Evolutionary conservation across 2,329 filamentous ascomycete genomes (phyloP).

Genomic region (Leptosphaerulina australis): DNA sequence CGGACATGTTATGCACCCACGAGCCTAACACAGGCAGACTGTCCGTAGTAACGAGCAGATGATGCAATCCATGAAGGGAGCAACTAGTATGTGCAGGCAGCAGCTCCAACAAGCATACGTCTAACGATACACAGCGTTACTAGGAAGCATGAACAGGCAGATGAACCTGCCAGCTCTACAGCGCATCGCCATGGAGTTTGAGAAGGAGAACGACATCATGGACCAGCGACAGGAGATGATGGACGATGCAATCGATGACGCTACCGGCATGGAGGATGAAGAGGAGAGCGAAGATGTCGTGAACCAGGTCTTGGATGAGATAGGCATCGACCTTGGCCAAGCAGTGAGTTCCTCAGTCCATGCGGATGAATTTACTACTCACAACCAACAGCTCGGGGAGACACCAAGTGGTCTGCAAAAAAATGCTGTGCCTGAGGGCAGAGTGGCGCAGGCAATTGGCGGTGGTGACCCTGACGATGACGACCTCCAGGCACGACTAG

Average conservation of each 20-base stretch:
- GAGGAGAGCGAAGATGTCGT: slow-evolving; percentile 97
- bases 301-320: slow-evolving; percentile 94
- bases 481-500: slow-evolving; percentile 89
- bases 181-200: slow-evolving; percentile 98
- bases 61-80: slow-evolving; percentile 99
- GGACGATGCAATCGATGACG: slow-evolving; percentile 98
- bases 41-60: slow-evolving; percentile 99
- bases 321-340: slow-evolving; percentile 90
- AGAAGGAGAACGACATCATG: slow-evolving; percentile 99
- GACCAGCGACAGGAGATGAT: slow-evolving; percentile 99
- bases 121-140: slow-evolving; percentile 61
- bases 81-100: slow-evolving; percentile 60
- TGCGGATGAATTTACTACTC: slow-evolving; percentile 14
- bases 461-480: slow-evolving; percentile 84
- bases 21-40: slow-evolving; percentile 64
- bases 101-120: neutral
- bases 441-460: slow-evolving; percentile 85
- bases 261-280: slow-evolving; percentile 87
- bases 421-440: slow-evolving; percentile 72
- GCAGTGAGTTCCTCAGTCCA: slow-evolving; percentile 64
- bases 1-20: neutral
- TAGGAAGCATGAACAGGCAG: slow-evolving; percentile 95
- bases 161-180: slow-evolving; percentile 97
- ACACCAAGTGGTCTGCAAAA: slow-evolving; percentile 85
- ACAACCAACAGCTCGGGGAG: slow-evolving; percentile 74